Evolutionary conservation across 2,329 filamentous ascomycete genomes (phyloP), one percentile per base, ranked within the genome.

Genomic region (Pyrenophora seminiperda): DNA sequence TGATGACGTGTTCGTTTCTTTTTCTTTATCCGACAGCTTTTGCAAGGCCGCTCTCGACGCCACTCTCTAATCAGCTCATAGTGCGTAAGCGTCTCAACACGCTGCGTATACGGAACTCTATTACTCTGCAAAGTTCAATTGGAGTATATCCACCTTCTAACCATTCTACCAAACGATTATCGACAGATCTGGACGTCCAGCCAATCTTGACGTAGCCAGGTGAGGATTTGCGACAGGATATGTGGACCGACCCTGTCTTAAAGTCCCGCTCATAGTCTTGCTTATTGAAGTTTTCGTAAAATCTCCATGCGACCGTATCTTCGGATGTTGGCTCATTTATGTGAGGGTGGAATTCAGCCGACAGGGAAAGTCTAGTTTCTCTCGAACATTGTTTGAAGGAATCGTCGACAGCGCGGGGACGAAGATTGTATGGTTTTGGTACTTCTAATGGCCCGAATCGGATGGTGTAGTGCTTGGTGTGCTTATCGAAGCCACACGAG

Each of bases 31-130:
- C 2, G 19, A n/a, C 15, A 36, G 17, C 3, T 17, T 20, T 47
- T 32, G 17, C 49, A 56, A 11, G 6, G 13, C 17, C 11, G 43
- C 31, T 49, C 53, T 31, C 40, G 36, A 10, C 43, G 43, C 53
- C 49, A 56, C 14, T 56, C 45, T 34, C 46, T 46, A 18, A 56
- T 50, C 37, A 56, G 32, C 30, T 56, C 53, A 31, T 53, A 33
- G 15, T 56, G 53, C 19, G 49, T 44, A 27, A 53, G 49, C 9
- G 53, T 56, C 33, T 56, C 49, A 10, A 37, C 45, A 18, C 53
- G 49, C 41, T 56, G 49, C 32, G 49, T 49, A 39, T 50, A 15
- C n/a, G 49, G 49, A 29, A 53, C 37, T 2, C n/a, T 13, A 24
- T 5, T 5, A 30, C 29, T n/a, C 45, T 39, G 13, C 46, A 56